Percentiles rank a stretch among this genome's conserved stretches.
Evolutionary conservation across 2,329 filamentous ascomycete genomes (phyloP).

Genomic region (Didymosphaeria variabile): DNA sequence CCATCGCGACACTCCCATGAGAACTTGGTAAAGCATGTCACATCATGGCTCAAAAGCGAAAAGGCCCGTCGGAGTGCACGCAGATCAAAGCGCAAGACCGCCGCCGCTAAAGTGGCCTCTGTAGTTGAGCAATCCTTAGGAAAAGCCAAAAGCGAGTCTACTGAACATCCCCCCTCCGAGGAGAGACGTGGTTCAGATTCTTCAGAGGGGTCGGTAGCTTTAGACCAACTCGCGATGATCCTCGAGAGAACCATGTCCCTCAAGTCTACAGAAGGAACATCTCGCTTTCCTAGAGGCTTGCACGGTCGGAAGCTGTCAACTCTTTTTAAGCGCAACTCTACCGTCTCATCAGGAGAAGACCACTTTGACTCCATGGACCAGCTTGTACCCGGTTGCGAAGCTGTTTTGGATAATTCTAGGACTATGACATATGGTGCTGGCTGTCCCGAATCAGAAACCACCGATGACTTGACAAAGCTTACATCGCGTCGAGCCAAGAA

Average conservation of each 20-base stretch:
- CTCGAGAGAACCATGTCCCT: constrained; percentile 71
- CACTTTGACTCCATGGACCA: constrained; percentile 79
- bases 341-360: constrained; percentile 83
- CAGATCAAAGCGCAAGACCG: constrained; percentile 60
- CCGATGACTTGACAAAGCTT: constrained; percentile 46
- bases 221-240: constrained; percentile 84
- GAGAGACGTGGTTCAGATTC: constrained; percentile 66
- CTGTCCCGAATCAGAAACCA: constrained; percentile 52
- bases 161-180: constrained; percentile 38
- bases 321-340: constrained; percentile 54
- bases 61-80: constrained; percentile 70
- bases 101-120: constrained; percentile 59
- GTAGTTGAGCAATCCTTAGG: constrained; percentile 14
- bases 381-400: constrained; percentile 86
- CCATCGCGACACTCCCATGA: constrained; percentile 43
- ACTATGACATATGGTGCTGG: constrained; percentile 79
- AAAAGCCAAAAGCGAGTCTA: constrained; percentile 13
- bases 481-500: constrained; percentile 65
- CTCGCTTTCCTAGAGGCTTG: constrained; percentile 49
- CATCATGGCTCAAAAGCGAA: constrained; percentile 85
- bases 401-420: constrained; percentile 86
- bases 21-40: constrained; percentile 74
- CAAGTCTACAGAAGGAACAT: constrained; percentile 43
- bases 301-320: constrained; percentile 41
- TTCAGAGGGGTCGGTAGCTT: constrained; percentile 74